A percentile compares a stretch with the other conserved stretches of the same genome.
These are phyloP conservation scores for Agaricus sinodeliciosus DNA, from an alignment of 768 basidiomycete genomes.

Conservation along the genomic window DNA sequence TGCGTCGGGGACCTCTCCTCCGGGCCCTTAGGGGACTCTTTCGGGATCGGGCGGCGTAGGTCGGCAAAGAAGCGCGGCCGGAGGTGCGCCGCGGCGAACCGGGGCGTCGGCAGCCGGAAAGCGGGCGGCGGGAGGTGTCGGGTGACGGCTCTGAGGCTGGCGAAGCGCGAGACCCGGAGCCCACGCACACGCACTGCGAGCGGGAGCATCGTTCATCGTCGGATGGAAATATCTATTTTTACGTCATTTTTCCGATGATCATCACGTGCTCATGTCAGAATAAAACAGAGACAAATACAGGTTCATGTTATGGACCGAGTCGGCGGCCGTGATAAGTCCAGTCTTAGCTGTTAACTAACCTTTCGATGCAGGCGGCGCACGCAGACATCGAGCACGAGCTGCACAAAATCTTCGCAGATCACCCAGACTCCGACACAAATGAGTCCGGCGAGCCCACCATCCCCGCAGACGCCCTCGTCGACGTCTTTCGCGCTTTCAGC, in stretches of 20 bases:
- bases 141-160: neutral
- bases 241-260: neutral
- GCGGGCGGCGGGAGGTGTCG: neutral
- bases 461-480: slow-evolving; percentile 64
- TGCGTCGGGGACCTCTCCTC: slow-evolving; percentile 20
- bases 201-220: neutral
- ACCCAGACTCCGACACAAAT: slow-evolving; percentile 53
- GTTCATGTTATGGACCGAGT: neutral
- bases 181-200: neutral
- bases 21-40: neutral
- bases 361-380: slow-evolving; percentile 3
- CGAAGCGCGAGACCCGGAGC: neutral
- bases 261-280: neutral
- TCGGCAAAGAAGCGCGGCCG: neutral
- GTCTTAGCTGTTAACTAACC: neutral
- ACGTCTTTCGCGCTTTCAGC: slow-evolving; percentile 61
- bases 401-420: slow-evolving; percentile 57
- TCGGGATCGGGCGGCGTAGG: neutral
- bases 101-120: neutral
- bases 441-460: slow-evolving; percentile 57
- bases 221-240: neutral
- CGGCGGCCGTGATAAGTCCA: neutral
- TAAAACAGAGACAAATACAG: neutral
- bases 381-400: slow-evolving; percentile 65
- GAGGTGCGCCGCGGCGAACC: neutral